Conservation (phyloP, 2,329 filamentous ascomycete species). For the Fusarium irregulare region DNA sequence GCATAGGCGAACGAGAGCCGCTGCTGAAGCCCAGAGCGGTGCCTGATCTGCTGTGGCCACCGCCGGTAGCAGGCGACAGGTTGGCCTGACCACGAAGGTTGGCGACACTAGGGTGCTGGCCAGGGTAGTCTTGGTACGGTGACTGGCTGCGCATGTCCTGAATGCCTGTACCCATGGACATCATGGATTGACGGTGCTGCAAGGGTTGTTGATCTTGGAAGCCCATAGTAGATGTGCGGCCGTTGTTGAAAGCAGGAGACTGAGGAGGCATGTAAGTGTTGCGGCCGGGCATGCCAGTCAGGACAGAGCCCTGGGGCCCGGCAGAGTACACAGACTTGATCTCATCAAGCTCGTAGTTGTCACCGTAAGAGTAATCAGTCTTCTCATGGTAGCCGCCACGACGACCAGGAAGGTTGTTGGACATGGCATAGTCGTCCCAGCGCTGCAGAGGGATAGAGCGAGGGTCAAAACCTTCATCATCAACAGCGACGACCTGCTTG, state of each 20-base stretch:
- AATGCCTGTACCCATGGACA: constrained; percentile 69
- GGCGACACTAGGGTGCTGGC: constrained; percentile 70
- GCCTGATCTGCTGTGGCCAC: constrained; percentile 53
- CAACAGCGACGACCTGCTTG: constrained; percentile 89
- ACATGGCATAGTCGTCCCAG: constrained; percentile 94
- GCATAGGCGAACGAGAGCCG: constrained; percentile 60
- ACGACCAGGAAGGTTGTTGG: constrained; percentile 90
- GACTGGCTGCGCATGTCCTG: constrained; percentile 63
- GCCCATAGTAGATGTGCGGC: constrained; percentile 58
- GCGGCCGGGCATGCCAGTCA: constrained; percentile 82
- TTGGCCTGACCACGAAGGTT: constrained; percentile 64
- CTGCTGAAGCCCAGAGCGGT: constrained; percentile 61
- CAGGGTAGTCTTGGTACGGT: constrained; percentile 67
- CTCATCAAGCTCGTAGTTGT: constrained; percentile 96
- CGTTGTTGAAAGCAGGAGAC: constrained; percentile 75
- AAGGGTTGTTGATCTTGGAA: constrained; percentile 50
- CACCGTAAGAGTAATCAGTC: constrained; percentile 71
- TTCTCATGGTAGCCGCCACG: constrained; percentile 79
- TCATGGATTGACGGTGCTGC: constrained; percentile 76
- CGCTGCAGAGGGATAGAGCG: constrained; percentile 92
- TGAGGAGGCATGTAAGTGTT: constrained; percentile 84
- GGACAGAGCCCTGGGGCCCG: constrained; percentile 85
- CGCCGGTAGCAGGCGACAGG: constrained; percentile 58
- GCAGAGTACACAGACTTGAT: constrained; percentile 97
- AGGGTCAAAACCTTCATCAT: constrained; percentile 88